Evolutionary conservation across 2,329 filamentous ascomycete genomes (phyloP).

Genomic region (Tolypocladium guangdongense): DNA sequence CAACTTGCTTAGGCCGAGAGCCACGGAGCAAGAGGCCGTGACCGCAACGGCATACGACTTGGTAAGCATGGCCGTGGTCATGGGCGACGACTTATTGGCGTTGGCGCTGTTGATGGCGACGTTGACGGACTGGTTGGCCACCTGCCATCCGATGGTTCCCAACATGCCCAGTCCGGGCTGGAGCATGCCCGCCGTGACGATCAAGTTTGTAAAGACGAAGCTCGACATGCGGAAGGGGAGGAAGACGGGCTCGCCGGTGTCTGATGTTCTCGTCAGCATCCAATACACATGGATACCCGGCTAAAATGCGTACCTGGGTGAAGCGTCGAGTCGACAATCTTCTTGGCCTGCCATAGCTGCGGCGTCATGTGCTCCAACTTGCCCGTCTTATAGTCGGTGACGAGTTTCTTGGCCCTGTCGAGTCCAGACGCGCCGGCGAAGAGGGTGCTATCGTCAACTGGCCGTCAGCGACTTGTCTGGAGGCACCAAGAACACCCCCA

Average conservation of each 20-base stretch:
- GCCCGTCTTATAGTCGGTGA: slow-evolving; percentile 80
- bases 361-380: slow-evolving; percentile 71
- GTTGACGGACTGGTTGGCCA: slow-evolving; percentile 94
- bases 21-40: slow-evolving; percentile 85
- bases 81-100: slow-evolving; percentile 90
- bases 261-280: slow-evolving; percentile 32
- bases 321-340: slow-evolving; percentile 90
- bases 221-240: slow-evolving; percentile 96
- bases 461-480: slow-evolving; percentile 1
- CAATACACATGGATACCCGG: neutral
- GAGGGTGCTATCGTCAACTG: slow-evolving; percentile 54
- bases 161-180: slow-evolving; percentile 73
- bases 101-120: slow-evolving; percentile 97
- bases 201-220: slow-evolving; percentile 85
- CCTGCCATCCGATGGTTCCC: slow-evolving; percentile 88
- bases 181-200: slow-evolving; percentile 95
- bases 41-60: slow-evolving; percentile 91
- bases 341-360: slow-evolving; percentile 91
- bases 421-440: slow-evolving; percentile 69
- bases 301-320: slow-evolving; percentile 62
- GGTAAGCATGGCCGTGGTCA: slow-evolving; percentile 68
- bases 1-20: slow-evolving; percentile 79
- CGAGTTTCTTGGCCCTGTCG: slow-evolving; percentile 72
- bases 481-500: neutral
- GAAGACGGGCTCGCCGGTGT: slow-evolving; percentile 85